These are phyloP conservation scores for Phytophthora meadii DNA, from an alignment of 352 stramenopile species.

Conservation along the genomic window DNA sequence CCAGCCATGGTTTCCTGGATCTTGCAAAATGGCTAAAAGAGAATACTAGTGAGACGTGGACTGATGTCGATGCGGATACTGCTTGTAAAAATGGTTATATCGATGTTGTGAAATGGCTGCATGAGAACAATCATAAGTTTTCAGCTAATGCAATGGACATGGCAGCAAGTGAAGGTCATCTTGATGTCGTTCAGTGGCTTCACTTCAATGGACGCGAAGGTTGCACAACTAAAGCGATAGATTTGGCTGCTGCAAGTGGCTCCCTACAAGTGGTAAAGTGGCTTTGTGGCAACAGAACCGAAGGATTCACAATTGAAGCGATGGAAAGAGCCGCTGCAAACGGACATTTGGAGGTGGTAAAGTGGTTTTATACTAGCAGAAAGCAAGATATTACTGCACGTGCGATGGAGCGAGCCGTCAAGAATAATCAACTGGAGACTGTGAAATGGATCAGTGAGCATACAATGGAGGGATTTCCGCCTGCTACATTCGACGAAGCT, in stretches of 20 bases:
- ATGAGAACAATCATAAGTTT: background rate
- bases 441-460: too few relatives aligned
- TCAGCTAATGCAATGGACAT: slow-evolving; percentile 1
- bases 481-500: too few relatives aligned
- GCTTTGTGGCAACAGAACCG: slow-evolving; percentile 10
- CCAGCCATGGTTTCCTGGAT: background rate
- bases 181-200: slow-evolving; percentile 24
- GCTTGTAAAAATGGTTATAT: background rate
- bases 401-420: slow-evolving; percentile 10
- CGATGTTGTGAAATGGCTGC: background rate
- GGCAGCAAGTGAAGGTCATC: slow-evolving; percentile 9
- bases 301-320: slow-evolving; percentile 5
- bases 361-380: slow-evolving; percentile 16
- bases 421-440: slow-evolving; percentile 1
- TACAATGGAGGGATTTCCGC: too few relatives aligned
- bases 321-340: slow-evolving; percentile 11
- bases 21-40: background rate
- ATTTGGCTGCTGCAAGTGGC: slow-evolving; percentile 6
- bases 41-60: background rate
- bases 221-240: slow-evolving; percentile 15
- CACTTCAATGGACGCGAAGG: slow-evolving; percentile 1
- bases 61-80: background rate
- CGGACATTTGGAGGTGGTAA: slow-evolving; percentile 4
- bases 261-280: slow-evolving; percentile 18
- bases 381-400: slow-evolving; percentile 3